A percentile compares a stretch with the other conserved stretches of the same genome.
phyloP scores from a whole-genome alignment of 176 grass and related monocot genomes.

The Typha latifolia region DNA sequence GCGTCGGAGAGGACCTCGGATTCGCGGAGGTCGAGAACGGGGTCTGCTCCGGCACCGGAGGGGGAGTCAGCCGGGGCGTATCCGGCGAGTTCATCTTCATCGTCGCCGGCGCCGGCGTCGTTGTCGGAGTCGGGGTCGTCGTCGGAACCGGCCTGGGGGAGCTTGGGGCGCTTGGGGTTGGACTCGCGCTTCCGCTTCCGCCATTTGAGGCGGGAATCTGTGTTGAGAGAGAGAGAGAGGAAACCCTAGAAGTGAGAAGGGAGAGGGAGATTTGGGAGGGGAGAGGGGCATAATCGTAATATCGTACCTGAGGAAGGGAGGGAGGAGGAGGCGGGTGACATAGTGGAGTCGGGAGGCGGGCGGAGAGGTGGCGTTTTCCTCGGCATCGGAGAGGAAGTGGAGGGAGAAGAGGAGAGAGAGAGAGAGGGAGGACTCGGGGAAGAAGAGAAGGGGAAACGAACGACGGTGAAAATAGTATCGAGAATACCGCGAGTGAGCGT shows the following conservation, averaged over 20 bases:
- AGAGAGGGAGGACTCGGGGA: background rate
- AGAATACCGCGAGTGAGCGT: slow-evolving; percentile 23
- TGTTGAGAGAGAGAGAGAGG: slow-evolving; percentile 18
- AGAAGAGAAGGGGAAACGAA: background rate
- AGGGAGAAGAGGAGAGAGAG: background rate
- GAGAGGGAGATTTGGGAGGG: slow-evolving; percentile 2
- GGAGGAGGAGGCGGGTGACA: slow-evolving; percentile 54
- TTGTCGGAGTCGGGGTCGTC: slow-evolving; percentile 24
- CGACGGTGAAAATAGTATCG: background rate
- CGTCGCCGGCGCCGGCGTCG: slow-evolving; percentile 7
- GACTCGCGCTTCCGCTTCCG: slow-evolving; percentile 87
- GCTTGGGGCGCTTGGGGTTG: slow-evolving; percentile 27
- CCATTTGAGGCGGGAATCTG: slow-evolving; percentile 86
- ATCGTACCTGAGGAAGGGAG: slow-evolving; percentile 61
- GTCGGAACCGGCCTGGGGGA: slow-evolving; percentile 31
- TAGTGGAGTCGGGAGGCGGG: slow-evolving; percentile 17
- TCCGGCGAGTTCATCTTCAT: slow-evolving; percentile 24
- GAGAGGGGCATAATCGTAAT: background rate
- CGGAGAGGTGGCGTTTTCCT: slow-evolving; percentile 11
- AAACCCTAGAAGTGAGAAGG: slow-evolving; percentile 11
- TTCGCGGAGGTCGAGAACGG: slow-evolving; percentile 49
- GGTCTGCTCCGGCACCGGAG: slow-evolving; percentile 23
- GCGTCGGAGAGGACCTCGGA: slow-evolving; percentile 53
- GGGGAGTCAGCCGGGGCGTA: slow-evolving; percentile 3
- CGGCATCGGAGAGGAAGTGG: slow-evolving; percentile 11